These are phyloP conservation scores for Colletotrichum sp. DNA, from an alignment of 2,329 filamentous ascomycete species.

Conservation along the genomic window DNA sequence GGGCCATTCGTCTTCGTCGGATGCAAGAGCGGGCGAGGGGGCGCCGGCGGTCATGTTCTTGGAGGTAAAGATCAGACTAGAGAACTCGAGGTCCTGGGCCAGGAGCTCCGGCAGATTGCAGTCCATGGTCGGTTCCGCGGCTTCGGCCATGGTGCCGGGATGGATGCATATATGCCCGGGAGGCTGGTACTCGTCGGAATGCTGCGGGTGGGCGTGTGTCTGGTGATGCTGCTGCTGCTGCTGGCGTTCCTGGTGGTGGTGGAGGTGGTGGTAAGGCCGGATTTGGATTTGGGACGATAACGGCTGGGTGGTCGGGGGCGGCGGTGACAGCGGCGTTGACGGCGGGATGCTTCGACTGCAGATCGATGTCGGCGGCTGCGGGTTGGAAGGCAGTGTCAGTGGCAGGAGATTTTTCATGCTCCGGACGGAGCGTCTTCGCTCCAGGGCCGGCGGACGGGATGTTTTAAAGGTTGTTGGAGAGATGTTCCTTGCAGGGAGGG, in stretches of 20 bases:
- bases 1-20: conserved; percentile 23
- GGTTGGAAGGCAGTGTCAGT: conserved; percentile 35
- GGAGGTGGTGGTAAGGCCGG: neutral
- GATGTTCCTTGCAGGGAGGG: conserved; percentile 22
- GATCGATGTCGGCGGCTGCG: neutral
- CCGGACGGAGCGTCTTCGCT: conserved; percentile 38
- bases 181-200: neutral
- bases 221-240: neutral
- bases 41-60: conserved; percentile 59
- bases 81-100: conserved; percentile 58
- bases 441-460: conserved; percentile 21
- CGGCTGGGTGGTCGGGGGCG: neutral
- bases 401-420: conserved; percentile 45
- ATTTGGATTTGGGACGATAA: neutral
- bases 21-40: conserved; percentile 43
- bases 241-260: neutral
- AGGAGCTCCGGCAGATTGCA: conserved; percentile 62
- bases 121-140: conserved; percentile 31
- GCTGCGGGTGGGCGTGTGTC: neutral
- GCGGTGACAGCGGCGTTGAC: neutral
- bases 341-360: neutral
- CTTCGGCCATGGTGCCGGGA: conserved; percentile 19
- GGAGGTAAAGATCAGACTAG: conserved; percentile 51
- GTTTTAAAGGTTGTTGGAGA: conserved; percentile 23
- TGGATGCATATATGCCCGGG: conserved; percentile 6